Base-by-base conservation (phyloP, 2,329 filamentous ascomycete species). In the Incumbomyces lentus region DNA sequence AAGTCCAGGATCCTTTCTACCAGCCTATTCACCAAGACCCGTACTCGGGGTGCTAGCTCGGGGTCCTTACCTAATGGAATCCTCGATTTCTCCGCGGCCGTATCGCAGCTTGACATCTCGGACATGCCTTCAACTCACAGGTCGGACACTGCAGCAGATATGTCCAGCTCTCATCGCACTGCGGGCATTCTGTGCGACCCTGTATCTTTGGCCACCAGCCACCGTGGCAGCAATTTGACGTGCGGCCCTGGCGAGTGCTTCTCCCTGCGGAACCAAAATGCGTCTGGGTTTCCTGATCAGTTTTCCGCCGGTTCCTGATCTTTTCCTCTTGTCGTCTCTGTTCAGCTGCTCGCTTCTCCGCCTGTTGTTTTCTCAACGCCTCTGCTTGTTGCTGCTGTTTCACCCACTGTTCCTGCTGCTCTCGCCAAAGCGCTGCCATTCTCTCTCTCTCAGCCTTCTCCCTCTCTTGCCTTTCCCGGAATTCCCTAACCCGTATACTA, bases 351-450 rank as follows among this genome's bases (percentile, higher is more conserved):
- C 37, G 42, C 48, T 50, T 44, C 39, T 49, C 40, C 14, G 41
- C 51, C 17, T 53, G 40, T 38, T 50, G 37, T 50, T 50, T 49
- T 47, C 29, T n/a, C n/a, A n/a, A n/a, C n/a, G n/a, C n/a, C n/a
- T n/a, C n/a, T n/a, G n/a, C n/a, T n/a, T n/a, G n/a, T n/a, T n/a
- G n/a, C n/a, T n/a, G n/a, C n/a, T 26, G 22, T 8, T 26, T 26
- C 22, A 26, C 22, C 22, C 22, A 26, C 22, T 26, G 22, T 8
- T 26, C 17, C 38, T 49, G 45, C 40, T 43, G 42, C 48, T 50
- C 36, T 44, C 48, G 52, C 47, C 37, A 18, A 32, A 40, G n/a
- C 22, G n/a, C n/a, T 19, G 13, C 16, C 14, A 13, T 14, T 22
- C 22, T 40, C 19, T 40, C 14, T 16, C n/a, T 16, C 38, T 40